These are phyloP conservation scores for Candida takata DNA, from an alignment of 805 yeast species.

Conservation along the genomic window DNA sequence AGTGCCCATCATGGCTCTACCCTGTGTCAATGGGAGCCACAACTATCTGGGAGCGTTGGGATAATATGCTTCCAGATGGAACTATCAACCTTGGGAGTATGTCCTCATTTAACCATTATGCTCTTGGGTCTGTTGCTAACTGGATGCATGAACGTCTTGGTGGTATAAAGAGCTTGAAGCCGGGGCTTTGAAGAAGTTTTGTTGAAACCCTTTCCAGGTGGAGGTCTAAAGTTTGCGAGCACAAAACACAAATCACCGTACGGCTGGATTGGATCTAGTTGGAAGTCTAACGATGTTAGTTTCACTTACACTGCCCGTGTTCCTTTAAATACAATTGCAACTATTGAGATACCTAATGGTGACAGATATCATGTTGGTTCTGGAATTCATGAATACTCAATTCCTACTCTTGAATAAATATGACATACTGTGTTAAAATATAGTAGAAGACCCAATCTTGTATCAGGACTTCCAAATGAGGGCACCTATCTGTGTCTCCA, in stretches of 20 bases:
- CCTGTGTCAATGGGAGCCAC: no score
- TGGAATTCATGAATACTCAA: no score
- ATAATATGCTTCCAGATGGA: no score
- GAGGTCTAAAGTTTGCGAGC: conserved; percentile 7
- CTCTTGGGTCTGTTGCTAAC: conserved; percentile 17
- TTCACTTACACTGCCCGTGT: conserved; percentile 9
- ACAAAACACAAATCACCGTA: conserved; percentile 12
- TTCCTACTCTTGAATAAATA: no score
- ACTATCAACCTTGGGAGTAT: no score
- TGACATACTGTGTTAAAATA: no score
- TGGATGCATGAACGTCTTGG: conserved; percentile 18
- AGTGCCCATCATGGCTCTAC: no score
- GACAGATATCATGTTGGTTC: conserved; percentile 5
- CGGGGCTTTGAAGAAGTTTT: conserved; percentile 8
- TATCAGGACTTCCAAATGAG: no score
- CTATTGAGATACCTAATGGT: conserved; percentile 11
- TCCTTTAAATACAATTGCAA: conserved; percentile 11
- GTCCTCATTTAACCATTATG: conserved; percentile 19
- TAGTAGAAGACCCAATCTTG: no score
- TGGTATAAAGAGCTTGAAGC: conserved; percentile 8
- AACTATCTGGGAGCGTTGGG: no score
- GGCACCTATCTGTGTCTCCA: no score
- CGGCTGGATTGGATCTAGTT: conserved; percentile 14
- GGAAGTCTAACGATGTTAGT: conserved; percentile 6
- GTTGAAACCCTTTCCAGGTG: conserved; percentile 15